These are phyloP conservation scores for Venustampulla echinocandica DNA, from an alignment of 495 filamentous ascomycete species.

Conservation along the genomic window DNA sequence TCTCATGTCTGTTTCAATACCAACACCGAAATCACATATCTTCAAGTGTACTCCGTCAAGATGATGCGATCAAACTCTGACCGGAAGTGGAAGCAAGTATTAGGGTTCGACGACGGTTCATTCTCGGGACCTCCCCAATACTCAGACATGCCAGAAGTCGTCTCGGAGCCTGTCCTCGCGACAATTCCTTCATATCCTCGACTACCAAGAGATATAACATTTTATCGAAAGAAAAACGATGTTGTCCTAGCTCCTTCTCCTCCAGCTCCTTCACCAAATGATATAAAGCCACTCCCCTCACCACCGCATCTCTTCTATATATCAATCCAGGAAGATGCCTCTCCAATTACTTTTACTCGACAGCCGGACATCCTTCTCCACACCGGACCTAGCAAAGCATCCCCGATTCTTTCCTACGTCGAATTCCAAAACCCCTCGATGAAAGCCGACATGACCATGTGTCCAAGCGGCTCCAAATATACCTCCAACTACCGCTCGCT, in stretches of 20 bases:
- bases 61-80: slow-evolving; percentile 7
- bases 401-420: slow-evolving; percentile 7
- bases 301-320: slow-evolving; percentile 16
- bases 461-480: slow-evolving; percentile 1
- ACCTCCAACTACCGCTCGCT: not conserved
- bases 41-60: not conserved
- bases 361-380: slow-evolving; percentile 15
- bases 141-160: slow-evolving; percentile 3
- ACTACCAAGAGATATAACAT: slow-evolving; percentile 14
- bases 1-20: not conserved
- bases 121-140: not conserved
- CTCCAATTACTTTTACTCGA: not conserved
- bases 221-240: slow-evolving; percentile 12
- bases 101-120: slow-evolving; percentile 19
- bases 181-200: slow-evolving; percentile 6
- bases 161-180: not conserved
- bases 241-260: slow-evolving; percentile 6
- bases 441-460: slow-evolving; percentile 15
- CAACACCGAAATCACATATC: not conserved
- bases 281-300: slow-evolving; percentile 16
- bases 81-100: slow-evolving; percentile 19
- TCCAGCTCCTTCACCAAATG: slow-evolving; percentile 10
- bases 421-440: slow-evolving; percentile 12
- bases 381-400: slow-evolving; percentile 3
- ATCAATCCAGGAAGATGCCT: slow-evolving; percentile 4